Percentiles rank a stretch among this genome's conserved stretches.
These are phyloP conservation scores for Peniophora sp. DNA, from an alignment of 1,284 basidiomycete genomes.

Conservation along the genomic window DNA sequence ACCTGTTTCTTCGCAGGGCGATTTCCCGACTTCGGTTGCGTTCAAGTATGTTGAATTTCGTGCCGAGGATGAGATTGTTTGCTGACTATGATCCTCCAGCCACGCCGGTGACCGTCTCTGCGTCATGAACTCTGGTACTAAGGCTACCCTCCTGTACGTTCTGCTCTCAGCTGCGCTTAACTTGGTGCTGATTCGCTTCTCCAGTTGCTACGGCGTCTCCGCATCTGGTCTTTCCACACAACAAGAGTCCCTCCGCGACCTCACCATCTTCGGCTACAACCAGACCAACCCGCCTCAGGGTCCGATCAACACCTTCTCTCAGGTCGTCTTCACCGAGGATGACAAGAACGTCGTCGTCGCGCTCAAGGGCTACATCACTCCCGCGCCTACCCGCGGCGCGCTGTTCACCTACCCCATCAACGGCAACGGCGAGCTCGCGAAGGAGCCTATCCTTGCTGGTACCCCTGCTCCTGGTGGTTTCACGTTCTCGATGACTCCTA, in stretches of 20 bases:
- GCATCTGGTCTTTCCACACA: conserved; percentile 28
- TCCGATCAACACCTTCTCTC: conserved; percentile 31
- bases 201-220: conserved; percentile 35
- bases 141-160: conserved; percentile 37
- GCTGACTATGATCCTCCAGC: conserved; percentile 30
- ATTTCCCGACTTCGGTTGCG: conserved; percentile 35
- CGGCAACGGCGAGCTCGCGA: conserved; percentile 31
- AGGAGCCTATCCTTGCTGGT: conserved; percentile 31
- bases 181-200: conserved; percentile 1
- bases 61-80: too few relatives aligned
- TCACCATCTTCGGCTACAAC: conserved; percentile 27
- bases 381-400: conserved; percentile 14
- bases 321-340: conserved; percentile 38
- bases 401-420: neutral
- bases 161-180: neutral
- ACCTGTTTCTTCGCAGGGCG: conserved; percentile 34
- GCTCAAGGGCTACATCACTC: conserved; percentile 34
- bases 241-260: conserved; percentile 30
- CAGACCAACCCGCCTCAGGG: conserved; percentile 34
- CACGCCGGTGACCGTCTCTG: conserved; percentile 31
- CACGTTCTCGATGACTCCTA: conserved; percentile 24
- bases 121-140: conserved; percentile 35
- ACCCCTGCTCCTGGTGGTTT: conserved; percentile 18
- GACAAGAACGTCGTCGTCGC: conserved; percentile 33
- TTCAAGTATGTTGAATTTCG: neutral